phyloP scores from a whole-genome alignment of 495 filamentous ascomycete species.

The Daldinia childiae region DNA sequence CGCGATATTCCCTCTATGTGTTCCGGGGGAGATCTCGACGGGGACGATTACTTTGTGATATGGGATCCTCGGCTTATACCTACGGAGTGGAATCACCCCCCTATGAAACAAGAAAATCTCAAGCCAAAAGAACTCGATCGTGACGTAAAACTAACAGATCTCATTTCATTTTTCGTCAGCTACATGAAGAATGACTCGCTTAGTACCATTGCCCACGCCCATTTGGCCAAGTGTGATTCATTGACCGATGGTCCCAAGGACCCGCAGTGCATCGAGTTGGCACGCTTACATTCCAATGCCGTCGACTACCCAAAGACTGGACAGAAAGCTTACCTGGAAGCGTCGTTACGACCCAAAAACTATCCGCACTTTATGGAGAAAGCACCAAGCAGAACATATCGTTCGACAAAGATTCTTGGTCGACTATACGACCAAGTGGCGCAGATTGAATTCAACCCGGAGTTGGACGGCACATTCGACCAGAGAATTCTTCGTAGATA shows the following conservation, averaged over 20 bases:
- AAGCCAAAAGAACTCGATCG: constrained; percentile 60
- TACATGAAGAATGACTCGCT: constrained; percentile 95
- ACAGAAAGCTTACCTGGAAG: constrained; percentile 71
- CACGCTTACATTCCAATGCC: constrained; percentile 84
- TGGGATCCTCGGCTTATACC: constrained; percentile 87
- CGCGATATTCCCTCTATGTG: constrained; percentile 90
- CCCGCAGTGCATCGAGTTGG: constrained; percentile 75
- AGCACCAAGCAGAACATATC: constrained; percentile 64
- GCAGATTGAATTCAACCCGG: constrained; percentile 73
- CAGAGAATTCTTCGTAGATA: constrained; percentile 75
- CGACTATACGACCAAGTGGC: constrained; percentile 77
- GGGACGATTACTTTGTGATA: constrained; percentile 93
- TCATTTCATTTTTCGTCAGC: constrained; percentile 85
- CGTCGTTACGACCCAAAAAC: constrained; percentile 62
- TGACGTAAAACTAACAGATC: constrained; percentile 71
- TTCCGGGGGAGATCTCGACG: constrained; percentile 94
- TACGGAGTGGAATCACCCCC: constrained; percentile 68
- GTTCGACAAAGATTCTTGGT: constrained; percentile 78
- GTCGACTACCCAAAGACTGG: constrained; percentile 97
- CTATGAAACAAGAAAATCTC: constrained; percentile 76
- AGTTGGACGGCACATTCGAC: constrained; percentile 77
- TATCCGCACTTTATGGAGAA: constrained; percentile 97
- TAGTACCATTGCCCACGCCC: constrained; percentile 80
- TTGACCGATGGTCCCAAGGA: constrained; percentile 70
- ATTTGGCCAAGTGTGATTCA: constrained; percentile 80